Evolutionary conservation across 345 rosid species (phyloP).

Genomic region (Anastatica hierochuntica): DNA sequence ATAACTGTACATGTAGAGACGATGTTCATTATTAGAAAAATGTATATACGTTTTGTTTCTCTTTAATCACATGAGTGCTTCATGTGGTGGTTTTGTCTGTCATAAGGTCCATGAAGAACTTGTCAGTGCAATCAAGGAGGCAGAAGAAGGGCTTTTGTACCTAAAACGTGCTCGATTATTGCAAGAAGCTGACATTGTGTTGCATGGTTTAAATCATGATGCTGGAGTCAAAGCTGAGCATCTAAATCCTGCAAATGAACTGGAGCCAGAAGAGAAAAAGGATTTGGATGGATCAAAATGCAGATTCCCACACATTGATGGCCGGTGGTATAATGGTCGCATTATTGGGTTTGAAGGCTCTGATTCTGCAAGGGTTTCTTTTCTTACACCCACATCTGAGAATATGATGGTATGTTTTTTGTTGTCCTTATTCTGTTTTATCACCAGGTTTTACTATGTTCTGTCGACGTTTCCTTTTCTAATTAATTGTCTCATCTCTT

Average conservation of each 20-base stretch:
- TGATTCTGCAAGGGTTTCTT: conserved; percentile 56
- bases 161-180: conserved; percentile 66
- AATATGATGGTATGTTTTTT: conserved; percentile 90
- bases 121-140: conserved; percentile 50
- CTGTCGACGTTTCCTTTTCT: not conserved
- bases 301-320: conserved; percentile 59
- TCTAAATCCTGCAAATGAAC: too few species aligned
- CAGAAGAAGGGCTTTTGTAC: conserved; percentile 71
- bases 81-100: not conserved
- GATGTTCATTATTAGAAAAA: too few species aligned
- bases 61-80: not conserved
- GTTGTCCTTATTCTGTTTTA: too few species aligned
- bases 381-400: conserved; percentile 80
- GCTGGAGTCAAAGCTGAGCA: conserved; percentile 39
- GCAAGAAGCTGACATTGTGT: conserved; percentile 50
- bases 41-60: too few species aligned
- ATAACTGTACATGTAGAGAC: too few species aligned
- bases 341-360: conserved; percentile 47
- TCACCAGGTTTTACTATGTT: conserved; percentile 10
- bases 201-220: conserved; percentile 19
- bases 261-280: conserved; percentile 38
- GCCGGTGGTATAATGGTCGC: conserved; percentile 90
- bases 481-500: not conserved
- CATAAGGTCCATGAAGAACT: conserved; percentile 70
- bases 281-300: conserved; percentile 63